Conservation (phyloP, 2,329 filamentous ascomycete genomes). For the Colletotrichum lentis region DNA sequence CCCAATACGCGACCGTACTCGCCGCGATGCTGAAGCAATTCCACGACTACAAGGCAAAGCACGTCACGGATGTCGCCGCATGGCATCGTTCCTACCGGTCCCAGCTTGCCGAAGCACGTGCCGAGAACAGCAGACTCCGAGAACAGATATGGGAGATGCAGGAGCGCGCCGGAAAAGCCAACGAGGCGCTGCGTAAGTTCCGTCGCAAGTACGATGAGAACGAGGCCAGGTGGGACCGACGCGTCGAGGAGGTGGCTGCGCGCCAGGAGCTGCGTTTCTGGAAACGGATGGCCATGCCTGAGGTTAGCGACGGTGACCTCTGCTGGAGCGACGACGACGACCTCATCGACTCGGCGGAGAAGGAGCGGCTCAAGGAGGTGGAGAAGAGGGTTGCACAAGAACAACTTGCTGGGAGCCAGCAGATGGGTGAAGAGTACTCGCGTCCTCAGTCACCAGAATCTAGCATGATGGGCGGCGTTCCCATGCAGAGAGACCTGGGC, state of each 20-base stretch:
- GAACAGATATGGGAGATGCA: slow-evolving; percentile 75
- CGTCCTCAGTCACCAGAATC: slow-evolving; percentile 41
- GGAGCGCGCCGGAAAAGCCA: slow-evolving; percentile 65
- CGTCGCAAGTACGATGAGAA: slow-evolving; percentile 66
- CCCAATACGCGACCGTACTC: slow-evolving; percentile 66
- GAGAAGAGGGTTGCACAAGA: slow-evolving; percentile 56
- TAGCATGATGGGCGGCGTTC: slow-evolving; percentile 51
- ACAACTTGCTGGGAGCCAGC: slow-evolving; percentile 48
- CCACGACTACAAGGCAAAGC: slow-evolving; percentile 71
- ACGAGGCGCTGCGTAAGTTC: slow-evolving; percentile 65
- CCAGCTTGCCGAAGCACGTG: slow-evolving; percentile 71
- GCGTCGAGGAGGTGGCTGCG: slow-evolving; percentile 60
- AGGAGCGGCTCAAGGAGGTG: slow-evolving; percentile 61
- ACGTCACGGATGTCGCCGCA: slow-evolving; percentile 66
- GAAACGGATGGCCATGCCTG: slow-evolving; percentile 72
- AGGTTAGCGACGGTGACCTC: slow-evolving; percentile 65
- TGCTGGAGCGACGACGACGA: slow-evolving; percentile 73
- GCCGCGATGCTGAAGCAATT: slow-evolving; percentile 68
- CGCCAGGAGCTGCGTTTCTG: slow-evolving; percentile 70
- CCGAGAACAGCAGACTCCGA: slow-evolving; percentile 68
- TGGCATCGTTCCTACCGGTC: slow-evolving; percentile 73
- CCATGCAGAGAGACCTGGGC: slow-evolving; percentile 53
- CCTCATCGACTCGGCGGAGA: slow-evolving; percentile 67
- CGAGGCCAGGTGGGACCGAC: slow-evolving; percentile 60
- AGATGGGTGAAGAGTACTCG: slow-evolving; percentile 47